Evolutionary conservation across 208 protist genomes (phyloP), one percentile per base, ranked within the genome.

Genomic region (Zelonia costaricensis): DNA sequence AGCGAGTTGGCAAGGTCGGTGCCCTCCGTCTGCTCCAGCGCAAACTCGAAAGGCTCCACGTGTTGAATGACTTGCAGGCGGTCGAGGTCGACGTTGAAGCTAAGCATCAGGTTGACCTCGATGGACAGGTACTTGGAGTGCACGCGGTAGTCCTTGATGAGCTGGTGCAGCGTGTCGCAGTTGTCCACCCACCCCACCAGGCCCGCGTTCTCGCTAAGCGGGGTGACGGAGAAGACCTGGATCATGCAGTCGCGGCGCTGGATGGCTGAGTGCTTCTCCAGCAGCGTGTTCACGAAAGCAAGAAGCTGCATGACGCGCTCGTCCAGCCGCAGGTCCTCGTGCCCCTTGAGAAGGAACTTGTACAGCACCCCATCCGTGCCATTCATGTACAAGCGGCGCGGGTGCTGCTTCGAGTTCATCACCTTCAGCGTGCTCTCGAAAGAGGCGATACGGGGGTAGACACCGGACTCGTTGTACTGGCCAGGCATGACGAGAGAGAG

Each of bases 291-390:
- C 20, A 99, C 98, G 46, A 99, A 95, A 1, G 95, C 97, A 63
- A 99, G 98, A 46, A 99, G 93, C 87, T 99, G 98, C 99, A 99
- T 99, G 23, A 99, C 98, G 28, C 99, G 87, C 83, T 99, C 99
- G 77, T 99, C 99, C 80, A 99, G 92, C 27, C 98, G 83, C 28
- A 99, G 70, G 67, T 99, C 97, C 80, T 99, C 98, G 69, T 98
- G 96, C 22, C 98, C 99, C 69, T 99, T 99, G 25, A 99, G 87
- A 28, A 99, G 81, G 85, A 99, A 99, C 65, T 93, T 88, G 82
- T 99, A 99, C 27, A 93, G 56, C 2, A 88, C 56, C 23, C 98
- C 98, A 76, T 99, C 97, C 15, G 78, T 95, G 43, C 98, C 98
- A 53, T 92, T 86, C 25, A 99, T 87, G 56, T 92, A 98, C 3